phyloP scores from a whole-genome alignment of 768 basidiomycete genomes.

The Leucosporidium yakuticum region DNA sequence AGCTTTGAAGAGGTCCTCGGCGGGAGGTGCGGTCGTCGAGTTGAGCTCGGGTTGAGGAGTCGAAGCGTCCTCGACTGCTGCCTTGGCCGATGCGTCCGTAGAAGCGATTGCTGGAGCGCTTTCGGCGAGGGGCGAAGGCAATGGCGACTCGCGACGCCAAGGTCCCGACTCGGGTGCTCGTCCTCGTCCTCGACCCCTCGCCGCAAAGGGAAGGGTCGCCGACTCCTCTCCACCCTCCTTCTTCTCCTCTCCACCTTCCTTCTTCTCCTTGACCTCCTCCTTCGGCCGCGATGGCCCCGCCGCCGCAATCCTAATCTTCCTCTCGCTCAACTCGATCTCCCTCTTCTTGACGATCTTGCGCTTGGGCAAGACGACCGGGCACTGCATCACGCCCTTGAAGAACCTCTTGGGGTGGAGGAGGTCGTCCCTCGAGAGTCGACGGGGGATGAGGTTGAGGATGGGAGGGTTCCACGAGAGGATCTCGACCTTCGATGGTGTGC shows the following conservation, averaged over 20 bases:
- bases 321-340: background rate
- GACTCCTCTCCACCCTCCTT: no score
- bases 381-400: slow-evolving; percentile 15
- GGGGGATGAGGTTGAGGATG: slow-evolving; percentile 36
- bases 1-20: background rate
- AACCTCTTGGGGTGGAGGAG: slow-evolving; percentile 38
- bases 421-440: slow-evolving; percentile 41
- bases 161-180: no score
- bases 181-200: no score
- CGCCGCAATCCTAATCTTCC: background rate
- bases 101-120: no score
- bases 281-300: background rate
- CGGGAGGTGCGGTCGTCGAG: background rate
- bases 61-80: background rate
- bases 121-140: no score
- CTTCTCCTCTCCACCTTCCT: no score
- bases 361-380: slow-evolving; percentile 1
- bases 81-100: no score
- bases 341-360: background rate
- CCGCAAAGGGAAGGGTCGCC: no score
- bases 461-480: slow-evolving; percentile 41
- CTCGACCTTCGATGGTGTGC: slow-evolving; percentile 30
- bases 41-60: background rate
- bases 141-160: no score
- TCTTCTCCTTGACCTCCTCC: no score